These are phyloP conservation scores for Xylaria intraflava DNA, from an alignment of 495 filamentous ascomycete genomes.

Conservation along the genomic window DNA sequence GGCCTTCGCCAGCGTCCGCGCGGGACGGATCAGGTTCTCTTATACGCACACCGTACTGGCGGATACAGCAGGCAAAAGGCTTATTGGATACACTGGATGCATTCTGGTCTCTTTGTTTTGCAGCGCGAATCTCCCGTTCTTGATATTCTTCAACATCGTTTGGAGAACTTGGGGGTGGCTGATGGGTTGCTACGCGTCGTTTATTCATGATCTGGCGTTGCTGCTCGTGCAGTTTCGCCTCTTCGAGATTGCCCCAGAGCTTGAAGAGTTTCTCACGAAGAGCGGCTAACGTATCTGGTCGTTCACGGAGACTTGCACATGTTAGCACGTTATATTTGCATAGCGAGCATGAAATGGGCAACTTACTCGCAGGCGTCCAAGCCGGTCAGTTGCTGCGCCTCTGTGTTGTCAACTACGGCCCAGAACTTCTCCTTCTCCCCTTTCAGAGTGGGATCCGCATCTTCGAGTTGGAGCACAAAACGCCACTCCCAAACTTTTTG, in stretches of 20 bases:
- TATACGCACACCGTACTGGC: constrained; percentile 51
- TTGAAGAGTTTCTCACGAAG: constrained; percentile 67
- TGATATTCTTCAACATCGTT: background rate
- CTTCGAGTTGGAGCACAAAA: constrained; percentile 67
- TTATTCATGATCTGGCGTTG: constrained; percentile 7
- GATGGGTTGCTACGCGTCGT: constrained; percentile 19
- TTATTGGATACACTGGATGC: constrained; percentile 31
- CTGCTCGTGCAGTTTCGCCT: constrained; percentile 43
- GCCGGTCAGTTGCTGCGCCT: constrained; percentile 59
- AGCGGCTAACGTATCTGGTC: constrained; percentile 36
- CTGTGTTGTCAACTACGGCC: constrained; percentile 57
- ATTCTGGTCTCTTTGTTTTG: background rate
- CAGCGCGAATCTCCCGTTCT: background rate
- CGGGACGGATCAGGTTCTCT: constrained; percentile 20
- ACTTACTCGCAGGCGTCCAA: constrained; percentile 61
- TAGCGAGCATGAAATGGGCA: constrained; percentile 19
- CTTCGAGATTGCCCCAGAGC: constrained; percentile 84
- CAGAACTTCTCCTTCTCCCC: constrained; percentile 44
- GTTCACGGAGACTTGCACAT: constrained; percentile 43
- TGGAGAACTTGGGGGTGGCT: constrained; percentile 19
- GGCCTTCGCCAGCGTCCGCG: constrained; percentile 27
- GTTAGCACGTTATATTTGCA: constrained; percentile 6
- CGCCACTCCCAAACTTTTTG: constrained; percentile 67
- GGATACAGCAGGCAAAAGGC: constrained; percentile 56
- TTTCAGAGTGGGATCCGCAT: constrained; percentile 33